phyloP scores from a whole-genome alignment of 83 land plant genomes.

The Isoetes engelmannii region DNA sequence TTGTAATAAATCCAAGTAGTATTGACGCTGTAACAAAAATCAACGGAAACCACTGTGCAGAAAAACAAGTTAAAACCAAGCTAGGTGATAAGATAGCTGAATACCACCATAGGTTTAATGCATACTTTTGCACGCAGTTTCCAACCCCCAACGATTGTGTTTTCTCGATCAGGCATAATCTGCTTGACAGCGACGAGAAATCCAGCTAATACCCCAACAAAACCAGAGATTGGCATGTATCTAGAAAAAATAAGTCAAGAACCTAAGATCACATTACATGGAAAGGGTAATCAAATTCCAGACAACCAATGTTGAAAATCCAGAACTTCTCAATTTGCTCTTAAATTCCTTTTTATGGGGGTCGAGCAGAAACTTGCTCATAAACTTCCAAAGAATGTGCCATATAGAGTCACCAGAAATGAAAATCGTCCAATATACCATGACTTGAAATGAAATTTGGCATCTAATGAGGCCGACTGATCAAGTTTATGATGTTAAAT shows the following conservation, averaged over 20 bases:
- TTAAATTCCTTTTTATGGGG: not conserved
- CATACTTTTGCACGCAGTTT: conserved; percentile 74
- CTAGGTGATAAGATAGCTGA: not conserved
- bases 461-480: no score
- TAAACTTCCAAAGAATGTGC: not conserved
- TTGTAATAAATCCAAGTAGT: conserved; percentile 38
- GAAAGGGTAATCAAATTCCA: not conserved
- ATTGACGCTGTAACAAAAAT: conserved; percentile 45
- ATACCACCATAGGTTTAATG: not conserved
- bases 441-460: no score
- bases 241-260: conserved; percentile 29
- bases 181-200: conserved; percentile 88
- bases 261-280: not conserved
- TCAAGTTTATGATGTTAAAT: no score
- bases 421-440: not conserved
- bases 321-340: not conserved
- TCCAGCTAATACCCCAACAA: conserved; percentile 75
- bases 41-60: conserved; percentile 76
- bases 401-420: not conserved
- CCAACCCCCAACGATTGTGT: conserved; percentile 19
- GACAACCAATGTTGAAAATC: not conserved
- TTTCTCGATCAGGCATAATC: conserved; percentile 71
- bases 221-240: conserved; percentile 75
- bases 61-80: not conserved
- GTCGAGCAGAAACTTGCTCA: not conserved